Evolutionary conservation across 2,329 filamentous ascomycete genomes (phyloP), one percentile per base, ranked within the genome.

Genomic region (Phaeosphaeriaceae sp.): DNA sequence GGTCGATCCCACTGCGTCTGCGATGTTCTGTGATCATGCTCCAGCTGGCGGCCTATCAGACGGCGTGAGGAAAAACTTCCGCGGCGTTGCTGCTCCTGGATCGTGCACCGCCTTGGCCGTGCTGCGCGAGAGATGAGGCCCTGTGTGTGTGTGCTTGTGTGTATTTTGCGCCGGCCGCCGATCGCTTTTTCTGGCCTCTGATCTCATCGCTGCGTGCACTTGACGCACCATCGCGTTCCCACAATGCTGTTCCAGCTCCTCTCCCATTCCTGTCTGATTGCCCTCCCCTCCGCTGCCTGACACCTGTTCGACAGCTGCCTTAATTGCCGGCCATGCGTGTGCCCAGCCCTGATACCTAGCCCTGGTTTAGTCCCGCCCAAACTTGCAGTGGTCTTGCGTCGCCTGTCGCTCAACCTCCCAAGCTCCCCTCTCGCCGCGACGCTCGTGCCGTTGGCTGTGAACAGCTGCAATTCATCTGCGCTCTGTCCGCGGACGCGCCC

Each of bases 401-500:
- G 48, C 46, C 48, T 45, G 19, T 24, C 48, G 31, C 24, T 15
- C 27, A 22, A 20, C 25, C 40, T 53, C 42, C 17, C 36, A 42
- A n/a, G 7, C 22, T 52, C 49, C 22, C 21, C 62, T 56, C 53
- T 54, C 61, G 57, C 51, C 60, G 50, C 61, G 58, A 55, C 61
- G 56, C 54, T 46, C 55, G 49, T 60, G 24, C 53, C 49, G 47
- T 40, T 54, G 31, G 53, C 54, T 47, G 53, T 57, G 54, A 58
- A 58, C 56, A 48, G 51, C 42, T 36, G n/a, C 51, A 19, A 10
- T 19, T 40, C 27, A 11, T 13, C 31, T 15, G 47, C 48, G 57
- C 53, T 48, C 47, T 49, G 40, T 50, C 54, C 51, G 56, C 59
- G 54, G 52, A 67, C 63, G 65, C 68, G 66, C 65, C 72, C 68